Percentiles rank a stretch among this genome's conserved stretches.
phyloP scores from a whole-genome alignment of 257 asterid genomes.

The Misopates orontium region DNA sequence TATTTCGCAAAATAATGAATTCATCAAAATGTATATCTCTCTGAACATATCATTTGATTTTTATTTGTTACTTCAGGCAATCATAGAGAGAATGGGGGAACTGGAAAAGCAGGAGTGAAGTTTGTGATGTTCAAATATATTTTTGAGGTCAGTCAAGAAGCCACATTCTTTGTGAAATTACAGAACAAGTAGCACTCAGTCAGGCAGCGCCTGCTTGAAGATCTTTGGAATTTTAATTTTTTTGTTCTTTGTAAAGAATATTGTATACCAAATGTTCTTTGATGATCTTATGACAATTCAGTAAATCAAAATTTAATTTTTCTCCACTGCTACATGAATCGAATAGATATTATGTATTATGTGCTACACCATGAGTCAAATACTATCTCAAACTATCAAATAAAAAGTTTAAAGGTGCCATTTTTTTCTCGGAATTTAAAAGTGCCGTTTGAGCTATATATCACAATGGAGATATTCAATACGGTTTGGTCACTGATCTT shows the following conservation, averaged over 20 bases:
- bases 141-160: slow-evolving; percentile 9
- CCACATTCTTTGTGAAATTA: neutral
- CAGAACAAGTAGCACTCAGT: neutral
- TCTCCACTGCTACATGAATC: neutral
- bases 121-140: no score
- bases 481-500: no score
- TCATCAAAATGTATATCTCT: neutral
- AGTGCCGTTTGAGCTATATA: no score
- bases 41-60: neutral
- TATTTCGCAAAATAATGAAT: neutral
- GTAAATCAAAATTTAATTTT: neutral
- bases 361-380: no score
- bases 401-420: no score
- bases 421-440: no score
- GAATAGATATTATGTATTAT: neutral
- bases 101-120: slow-evolving; percentile 75
- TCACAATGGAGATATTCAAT: no score
- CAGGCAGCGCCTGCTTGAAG: no score
- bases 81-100: slow-evolving; percentile 96
- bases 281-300: neutral
- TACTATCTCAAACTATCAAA: no score
- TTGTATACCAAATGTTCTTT: slow-evolving; percentile 3
- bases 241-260: slow-evolving; percentile 18
- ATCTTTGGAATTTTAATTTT: no score
- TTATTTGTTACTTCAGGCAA: slow-evolving; percentile 52